Percentiles rank a stretch among this genome's conserved stretches.
Conservation (phyloP, 1,284 basidiomycete species). For the Austroboletus novae-zelandiae region DNA sequence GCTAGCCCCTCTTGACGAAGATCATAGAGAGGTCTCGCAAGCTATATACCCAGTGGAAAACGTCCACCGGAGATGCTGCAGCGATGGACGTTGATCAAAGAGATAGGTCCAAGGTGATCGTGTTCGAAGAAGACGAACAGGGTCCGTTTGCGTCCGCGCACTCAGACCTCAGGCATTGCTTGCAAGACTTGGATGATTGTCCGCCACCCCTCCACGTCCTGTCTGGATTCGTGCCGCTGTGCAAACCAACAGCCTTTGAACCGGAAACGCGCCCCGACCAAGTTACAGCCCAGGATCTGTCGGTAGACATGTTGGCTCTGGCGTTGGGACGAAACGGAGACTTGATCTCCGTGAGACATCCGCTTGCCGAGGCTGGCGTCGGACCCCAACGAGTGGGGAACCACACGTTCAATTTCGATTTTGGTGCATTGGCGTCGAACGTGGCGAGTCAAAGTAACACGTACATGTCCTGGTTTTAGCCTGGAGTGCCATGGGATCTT, state of each 20-base stretch:
- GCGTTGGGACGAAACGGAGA: constrained; percentile 30
- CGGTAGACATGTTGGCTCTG: constrained; percentile 31
- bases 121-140: constrained; percentile 3
- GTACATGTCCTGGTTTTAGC: constrained; percentile 36
- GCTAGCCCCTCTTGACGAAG: constrained; percentile 50
- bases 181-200: constrained; percentile 23
- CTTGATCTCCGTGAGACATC: constrained; percentile 19
- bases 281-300: constrained; percentile 25
- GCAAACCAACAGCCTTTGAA: constrained; percentile 14
- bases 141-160: constrained; percentile 23
- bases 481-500: constrained; percentile 8
- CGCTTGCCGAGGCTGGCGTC: constrained; percentile 17
- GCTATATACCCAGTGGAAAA: constrained; percentile 37
- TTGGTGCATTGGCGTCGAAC: constrained; percentile 32
- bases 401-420: constrained; percentile 36
- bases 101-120: constrained; percentile 3
- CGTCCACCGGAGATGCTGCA: constrained; percentile 13
- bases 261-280: constrained; percentile 16
- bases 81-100: constrained; percentile 29
- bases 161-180: constrained; percentile 22
- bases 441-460: constrained; percentile 34
- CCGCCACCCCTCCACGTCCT: constrained; percentile 22
- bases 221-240: constrained; percentile 25
- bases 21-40: constrained; percentile 45
- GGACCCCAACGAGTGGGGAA: constrained; percentile 33